Percentiles rank a stretch among this genome's conserved stretches.
Conservation (phyloP, 163 green algal genomes). For the Coccomyxa subellipsoidea region DNA sequence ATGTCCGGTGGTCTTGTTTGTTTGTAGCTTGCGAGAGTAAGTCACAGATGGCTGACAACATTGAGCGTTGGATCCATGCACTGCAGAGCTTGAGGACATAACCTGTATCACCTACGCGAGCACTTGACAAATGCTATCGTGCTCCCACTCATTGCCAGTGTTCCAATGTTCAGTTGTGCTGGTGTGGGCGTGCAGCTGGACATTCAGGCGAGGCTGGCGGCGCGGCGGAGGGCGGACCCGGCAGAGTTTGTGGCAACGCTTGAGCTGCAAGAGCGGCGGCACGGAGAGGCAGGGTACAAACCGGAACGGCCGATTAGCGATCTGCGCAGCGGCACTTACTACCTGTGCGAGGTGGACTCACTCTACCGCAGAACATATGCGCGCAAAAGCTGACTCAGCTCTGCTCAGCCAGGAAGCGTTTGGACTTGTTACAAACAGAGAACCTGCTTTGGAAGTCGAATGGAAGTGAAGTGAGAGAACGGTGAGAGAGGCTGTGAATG, state of each 20-base stretch:
- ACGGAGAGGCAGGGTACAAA: conserved; percentile 15
- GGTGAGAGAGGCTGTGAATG: no score
- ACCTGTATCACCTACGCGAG: neutral
- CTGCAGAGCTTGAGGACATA: no score
- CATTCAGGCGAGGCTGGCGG: conserved; percentile 33
- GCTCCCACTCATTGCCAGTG: no score
- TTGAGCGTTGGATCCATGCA: no score
- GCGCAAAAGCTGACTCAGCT: neutral
- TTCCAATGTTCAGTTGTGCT: no score
- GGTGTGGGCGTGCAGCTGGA: conserved; percentile 17
- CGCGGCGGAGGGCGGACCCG: conserved; percentile 9
- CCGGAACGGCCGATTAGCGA: conserved; percentile 10
- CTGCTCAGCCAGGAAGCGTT: no score
- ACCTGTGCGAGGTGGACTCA: conserved; percentile 40
- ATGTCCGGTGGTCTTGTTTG: no score
- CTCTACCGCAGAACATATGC: conserved; percentile 32
- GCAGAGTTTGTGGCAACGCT: conserved; percentile 34
- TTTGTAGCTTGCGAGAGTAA: no score
- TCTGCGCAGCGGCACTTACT: conserved; percentile 40
- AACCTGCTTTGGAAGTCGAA: no score
- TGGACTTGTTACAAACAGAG: no score
- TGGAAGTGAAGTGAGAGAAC: no score
- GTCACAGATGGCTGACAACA: no score
- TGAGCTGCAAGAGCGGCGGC: conserved; percentile 24
- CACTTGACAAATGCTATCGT: neutral